Base-by-base conservation (phyloP, 2,329 filamentous ascomycete genomes). In the Xylaria sp. region DNA sequence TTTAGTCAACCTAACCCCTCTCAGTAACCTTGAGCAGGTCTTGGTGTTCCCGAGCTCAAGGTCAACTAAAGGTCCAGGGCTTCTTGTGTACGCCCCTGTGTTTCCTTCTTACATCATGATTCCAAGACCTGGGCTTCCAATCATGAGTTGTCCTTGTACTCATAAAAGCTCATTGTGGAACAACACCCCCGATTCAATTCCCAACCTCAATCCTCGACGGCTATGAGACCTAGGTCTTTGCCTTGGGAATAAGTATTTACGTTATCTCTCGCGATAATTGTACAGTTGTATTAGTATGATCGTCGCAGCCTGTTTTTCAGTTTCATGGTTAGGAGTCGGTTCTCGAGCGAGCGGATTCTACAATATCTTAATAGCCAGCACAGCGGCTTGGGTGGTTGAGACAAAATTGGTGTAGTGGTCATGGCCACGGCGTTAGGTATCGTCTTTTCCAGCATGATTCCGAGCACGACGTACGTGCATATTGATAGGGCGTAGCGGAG, bases 401-500 rank as follows among this genome's bases (percentile, higher is more conserved):
- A 71, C 70, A 74, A 64, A 74, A 75, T 72, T 60, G 75, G 75
- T 74, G 75, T 75, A 71, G 69, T 72, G 73, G 69, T 69, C 68
- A 71, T 74, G 71, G 72, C 69, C 69, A 70, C 71, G 70, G 75
- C 71, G 71, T 73, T 72, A 69, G 65, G 68, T 63, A 63, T 72
- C 62, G 62, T 64, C 71, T 68, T 69, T 75, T 75, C 69, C 63
- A 68, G 73, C 73, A 75, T 76, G 71, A 70, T 71, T 73, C 69
- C 70, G 53, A 72, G 54, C 54, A 72, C 69, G 61, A 58, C 69
- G 55, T 69, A 64, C 55, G 70, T 68, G 71, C 63, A 68, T 67
- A 66, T 44, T 55, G 60, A 29, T 66, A 51, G 51, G 58, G 51
- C 40, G 23, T 59, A 48, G 51, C 48, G 55, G 59, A 60, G 48